A percentile compares a stretch with the other conserved stretches of the same genome.
Evolutionary conservation across 371 early-diverging fungal species (phyloP).

Genomic region (Apophysomyces sp.): DNA sequence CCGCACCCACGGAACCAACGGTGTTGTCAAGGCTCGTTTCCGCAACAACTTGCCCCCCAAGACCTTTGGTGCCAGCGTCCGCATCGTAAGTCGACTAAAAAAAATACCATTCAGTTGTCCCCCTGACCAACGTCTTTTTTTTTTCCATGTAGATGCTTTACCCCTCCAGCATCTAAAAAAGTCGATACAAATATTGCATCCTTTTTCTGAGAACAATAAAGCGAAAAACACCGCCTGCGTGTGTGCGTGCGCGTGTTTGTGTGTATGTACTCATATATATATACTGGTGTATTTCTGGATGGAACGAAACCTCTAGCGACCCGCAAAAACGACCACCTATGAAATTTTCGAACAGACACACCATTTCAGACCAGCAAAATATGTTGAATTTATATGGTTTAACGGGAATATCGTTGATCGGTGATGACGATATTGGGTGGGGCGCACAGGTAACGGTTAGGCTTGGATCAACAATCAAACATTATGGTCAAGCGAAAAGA

Average conservation of each 20-base stretch:
- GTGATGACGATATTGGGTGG: too few species aligned
- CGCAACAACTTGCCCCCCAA: constrained; percentile 94
- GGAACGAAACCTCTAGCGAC: too few species aligned
- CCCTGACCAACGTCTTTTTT: constrained; percentile 2
- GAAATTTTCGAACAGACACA: too few species aligned
- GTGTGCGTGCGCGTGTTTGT: not conserved
- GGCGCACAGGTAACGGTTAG: too few species aligned
- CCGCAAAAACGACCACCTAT: too few species aligned
- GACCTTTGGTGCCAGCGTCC: constrained; percentile 89
- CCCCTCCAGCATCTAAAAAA: constrained; percentile 85
- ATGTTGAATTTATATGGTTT: too few species aligned
- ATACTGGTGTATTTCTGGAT: too few species aligned
- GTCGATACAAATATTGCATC: not conserved
- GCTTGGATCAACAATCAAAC: too few species aligned
- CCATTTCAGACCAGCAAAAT: too few species aligned
- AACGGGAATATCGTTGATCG: too few species aligned
- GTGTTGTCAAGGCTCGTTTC: constrained; percentile 97
- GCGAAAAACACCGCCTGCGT: not conserved
- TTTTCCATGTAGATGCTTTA: constrained; percentile 76
- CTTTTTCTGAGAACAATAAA: not conserved
- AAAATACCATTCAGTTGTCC: not conserved
- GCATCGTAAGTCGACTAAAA: constrained; percentile 69
- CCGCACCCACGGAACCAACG: constrained; percentile 94
- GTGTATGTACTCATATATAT: too few species aligned
- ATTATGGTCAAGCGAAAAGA: too few species aligned